Percentiles rank a stretch among this genome's conserved stretches.
These are phyloP conservation scores for Populus davidiana DNA, from an alignment of 345 rosid species.

Conservation along the genomic window DNA sequence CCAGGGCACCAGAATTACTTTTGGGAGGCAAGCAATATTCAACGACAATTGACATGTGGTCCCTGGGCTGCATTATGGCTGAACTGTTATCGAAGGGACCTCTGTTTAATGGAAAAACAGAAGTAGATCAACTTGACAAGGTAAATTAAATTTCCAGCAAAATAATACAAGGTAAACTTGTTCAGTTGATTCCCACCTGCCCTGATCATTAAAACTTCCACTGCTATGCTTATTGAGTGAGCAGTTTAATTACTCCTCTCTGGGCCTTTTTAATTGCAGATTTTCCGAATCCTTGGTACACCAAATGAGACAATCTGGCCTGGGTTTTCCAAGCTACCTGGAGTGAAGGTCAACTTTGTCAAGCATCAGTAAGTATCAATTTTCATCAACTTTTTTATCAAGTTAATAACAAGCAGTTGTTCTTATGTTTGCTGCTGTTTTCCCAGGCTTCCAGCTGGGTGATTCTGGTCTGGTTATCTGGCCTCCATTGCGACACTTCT, in stretches of 20 bases:
- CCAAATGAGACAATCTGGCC: constrained; percentile 98
- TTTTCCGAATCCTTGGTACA: constrained; percentile 83
- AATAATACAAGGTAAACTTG: not conserved
- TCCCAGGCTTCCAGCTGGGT: constrained; percentile 95
- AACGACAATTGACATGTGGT: constrained; percentile 99
- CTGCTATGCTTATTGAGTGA: not conserved
- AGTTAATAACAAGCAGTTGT: constrained; percentile 27
- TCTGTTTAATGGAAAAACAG: constrained; percentile 90
- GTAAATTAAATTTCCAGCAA: constrained; percentile 29
- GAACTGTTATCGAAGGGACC: constrained; percentile 85
- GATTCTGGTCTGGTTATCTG: constrained; percentile 83
- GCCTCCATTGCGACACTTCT: constrained; percentile 53
- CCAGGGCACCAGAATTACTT: constrained; percentile 98
- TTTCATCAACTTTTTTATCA: constrained; percentile 16
- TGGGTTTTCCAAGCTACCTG: constrained; percentile 88
- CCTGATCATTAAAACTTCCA: not conserved
- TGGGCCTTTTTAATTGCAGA: constrained; percentile 43
- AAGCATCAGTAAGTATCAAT: constrained; percentile 84
- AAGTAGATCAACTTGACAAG: constrained; percentile 98
- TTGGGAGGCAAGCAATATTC: constrained; percentile 93
- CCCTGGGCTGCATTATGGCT: constrained; percentile 98
- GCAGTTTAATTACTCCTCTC: not conserved
- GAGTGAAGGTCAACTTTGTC: constrained; percentile 95
- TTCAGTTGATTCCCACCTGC: not conserved
- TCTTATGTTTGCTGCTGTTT: constrained; percentile 57